Percentiles rank a stretch among this genome's conserved stretches.
These are phyloP conservation scores for Cinnamomum chago DNA, from an alignment of 164 flowering plant species.

Conservation along the genomic window DNA sequence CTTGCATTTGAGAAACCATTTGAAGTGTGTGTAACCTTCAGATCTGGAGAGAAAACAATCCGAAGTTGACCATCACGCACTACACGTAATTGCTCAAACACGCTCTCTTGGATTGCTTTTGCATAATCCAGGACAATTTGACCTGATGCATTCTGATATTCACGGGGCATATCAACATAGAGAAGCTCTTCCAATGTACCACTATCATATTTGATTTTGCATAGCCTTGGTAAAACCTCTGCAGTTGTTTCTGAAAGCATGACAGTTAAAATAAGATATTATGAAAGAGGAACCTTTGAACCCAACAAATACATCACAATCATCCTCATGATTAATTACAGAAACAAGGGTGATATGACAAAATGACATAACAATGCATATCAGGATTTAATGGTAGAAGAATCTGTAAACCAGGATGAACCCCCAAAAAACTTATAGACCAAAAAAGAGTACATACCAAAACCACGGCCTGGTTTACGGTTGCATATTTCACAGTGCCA, in stretches of 20 bases:
- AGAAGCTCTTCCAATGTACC: constrained; percentile 97
- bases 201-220: constrained; percentile 98
- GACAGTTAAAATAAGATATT: neutral
- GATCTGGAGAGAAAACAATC: constrained; percentile 84
- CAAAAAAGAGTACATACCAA: constrained; percentile 54
- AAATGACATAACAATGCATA: neutral
- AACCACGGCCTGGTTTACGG: constrained; percentile 97
- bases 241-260: constrained; percentile 79
- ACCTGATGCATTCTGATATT: constrained; percentile 83
- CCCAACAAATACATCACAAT: neutral
- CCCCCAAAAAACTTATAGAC: neutral
- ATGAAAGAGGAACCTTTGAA: neutral
- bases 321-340: neutral
- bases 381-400: neutral
- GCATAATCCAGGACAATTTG: constrained; percentile 97
- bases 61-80: constrained; percentile 99
- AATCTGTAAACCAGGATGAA: neutral
- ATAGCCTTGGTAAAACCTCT: constrained; percentile 96
- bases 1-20: neutral
- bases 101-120: constrained; percentile 99
- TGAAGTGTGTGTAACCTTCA: constrained; percentile 52
- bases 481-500: constrained; percentile 99
- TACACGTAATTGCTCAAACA: constrained; percentile 96
- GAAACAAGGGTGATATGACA: neutral
- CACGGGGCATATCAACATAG: constrained; percentile 97